phyloP scores from a whole-genome alignment of 129 eudicot genomes.

The Gnaphalium uliginosum region DNA sequence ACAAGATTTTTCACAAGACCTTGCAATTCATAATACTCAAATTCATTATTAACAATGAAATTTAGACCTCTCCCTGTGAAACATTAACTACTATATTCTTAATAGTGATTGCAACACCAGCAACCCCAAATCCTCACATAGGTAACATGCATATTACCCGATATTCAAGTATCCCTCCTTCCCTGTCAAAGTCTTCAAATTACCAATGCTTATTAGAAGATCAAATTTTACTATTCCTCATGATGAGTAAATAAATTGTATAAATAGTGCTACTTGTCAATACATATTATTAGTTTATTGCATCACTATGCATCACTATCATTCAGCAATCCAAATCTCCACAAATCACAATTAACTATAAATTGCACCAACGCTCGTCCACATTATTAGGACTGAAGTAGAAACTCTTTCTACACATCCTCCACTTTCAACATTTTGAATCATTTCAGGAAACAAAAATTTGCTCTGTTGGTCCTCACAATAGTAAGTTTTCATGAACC shows the following conservation, averaged over 20 bases:
- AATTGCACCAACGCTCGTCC: background rate
- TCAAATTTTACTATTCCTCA: background rate
- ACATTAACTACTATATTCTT: background rate
- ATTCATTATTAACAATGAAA: constrained; percentile 8
- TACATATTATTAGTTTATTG: background rate
- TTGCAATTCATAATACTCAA: background rate
- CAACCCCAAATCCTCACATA: background rate
- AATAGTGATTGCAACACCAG: background rate
- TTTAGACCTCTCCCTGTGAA: background rate
- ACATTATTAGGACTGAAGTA: background rate
- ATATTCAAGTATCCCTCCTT: background rate
- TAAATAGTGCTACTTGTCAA: background rate
- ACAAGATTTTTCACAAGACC: background rate
- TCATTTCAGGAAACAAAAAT: background rate
- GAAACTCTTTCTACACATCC: background rate
- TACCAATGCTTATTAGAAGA: background rate
- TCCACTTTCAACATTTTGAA: background rate
- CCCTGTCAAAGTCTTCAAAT: background rate
- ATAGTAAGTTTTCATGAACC: background rate
- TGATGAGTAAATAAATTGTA: background rate
- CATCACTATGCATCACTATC: no score
- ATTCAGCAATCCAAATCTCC: background rate
- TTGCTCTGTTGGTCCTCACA: constrained; percentile 7
- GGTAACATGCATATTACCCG: background rate
- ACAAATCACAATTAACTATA: background rate